phyloP scores from a whole-genome alignment of 139 green algal genomes.

The Tetradesmus obliquus region DNA sequence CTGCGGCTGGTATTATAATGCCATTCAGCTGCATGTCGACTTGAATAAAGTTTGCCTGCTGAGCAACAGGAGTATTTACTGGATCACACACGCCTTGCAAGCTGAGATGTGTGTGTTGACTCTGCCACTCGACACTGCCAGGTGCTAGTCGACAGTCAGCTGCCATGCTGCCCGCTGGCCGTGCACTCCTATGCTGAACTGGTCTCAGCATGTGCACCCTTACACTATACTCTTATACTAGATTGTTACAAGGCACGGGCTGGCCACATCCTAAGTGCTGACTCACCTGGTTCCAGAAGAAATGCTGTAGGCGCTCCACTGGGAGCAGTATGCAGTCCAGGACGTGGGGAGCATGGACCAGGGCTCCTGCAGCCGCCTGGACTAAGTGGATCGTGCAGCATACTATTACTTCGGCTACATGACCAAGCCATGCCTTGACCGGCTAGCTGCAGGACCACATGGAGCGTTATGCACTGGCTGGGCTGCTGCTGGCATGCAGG shows the following conservation, averaged over 20 bases:
- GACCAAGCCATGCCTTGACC: background rate
- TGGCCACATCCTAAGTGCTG: background rate
- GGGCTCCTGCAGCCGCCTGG: background rate
- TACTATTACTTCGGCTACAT: background rate
- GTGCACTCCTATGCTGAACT: background rate
- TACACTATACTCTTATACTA: background rate
- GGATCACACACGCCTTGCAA: too few species aligned
- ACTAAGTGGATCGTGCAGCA: background rate
- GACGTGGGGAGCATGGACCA: background rate
- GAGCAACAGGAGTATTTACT: too few species aligned
- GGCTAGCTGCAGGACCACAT: background rate
- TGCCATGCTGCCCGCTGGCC: background rate
- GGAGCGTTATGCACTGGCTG: background rate
- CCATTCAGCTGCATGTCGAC: too few species aligned
- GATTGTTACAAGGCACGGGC: too few species aligned
- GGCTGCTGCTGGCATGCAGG: background rate
- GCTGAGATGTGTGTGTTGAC: too few species aligned
- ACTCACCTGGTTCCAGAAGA: background rate
- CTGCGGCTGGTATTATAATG: too few species aligned
- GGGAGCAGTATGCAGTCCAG: background rate
- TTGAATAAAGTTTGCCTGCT: too few species aligned
- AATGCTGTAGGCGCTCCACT: background rate
- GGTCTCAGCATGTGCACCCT: background rate
- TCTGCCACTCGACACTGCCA: background rate
- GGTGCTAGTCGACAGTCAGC: background rate